Evolutionary conservation across 495 filamentous ascomycete genomes (phyloP), one percentile per base, ranked within the genome.

Genomic region (Penicillium herquei): DNA sequence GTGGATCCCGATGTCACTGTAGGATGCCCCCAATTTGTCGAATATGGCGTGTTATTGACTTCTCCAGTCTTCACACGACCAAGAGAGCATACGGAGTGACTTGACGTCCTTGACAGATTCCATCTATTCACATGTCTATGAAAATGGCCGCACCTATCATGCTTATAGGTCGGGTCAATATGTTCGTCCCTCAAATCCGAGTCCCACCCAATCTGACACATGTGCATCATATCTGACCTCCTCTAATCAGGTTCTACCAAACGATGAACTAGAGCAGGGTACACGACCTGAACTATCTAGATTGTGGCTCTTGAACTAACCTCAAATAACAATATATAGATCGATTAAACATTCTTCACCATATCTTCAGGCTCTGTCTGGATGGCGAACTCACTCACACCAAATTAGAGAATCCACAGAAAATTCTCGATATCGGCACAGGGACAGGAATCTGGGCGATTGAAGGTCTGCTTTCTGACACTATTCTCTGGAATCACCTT

Each of bases 401-500:
- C 2, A 21, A 52, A 11, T 43, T 64, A 3, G 56, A 70, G n/a
- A 50, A 74, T 12, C 75, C 73, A 6, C 70, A 75, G 33, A 70
- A 61, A 17, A 73, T 79, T 9, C 62, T 81, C 9, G 77, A 82
- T 51, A 51, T 81, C n/a, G 78, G 78, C 7, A 65, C 65, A 13
- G 65, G 65, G 9, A 84, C 82, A 6, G 82, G 84, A 7, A 70
- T 81, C 3, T 84, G 82, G 81, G 70, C 78, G 12, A 79, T 83
- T 17, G 76, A 80, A 18, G 32, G 61, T 61, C 14, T 37, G 47
- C 8, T 33, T 21, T 32, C 14, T 43, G 50, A 31, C 21, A 6
- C 34, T 1, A 30, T 16, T 6, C 21, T 2, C 46, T 21, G 31
- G 26, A 16, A 13, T 11, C 13, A 54, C 13, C 30, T 26, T 26